Evolutionary conservation across 2,329 filamentous ascomycete genomes (phyloP), one percentile per base, ranked within the genome.

Genomic region (Penicillium sp.): DNA sequence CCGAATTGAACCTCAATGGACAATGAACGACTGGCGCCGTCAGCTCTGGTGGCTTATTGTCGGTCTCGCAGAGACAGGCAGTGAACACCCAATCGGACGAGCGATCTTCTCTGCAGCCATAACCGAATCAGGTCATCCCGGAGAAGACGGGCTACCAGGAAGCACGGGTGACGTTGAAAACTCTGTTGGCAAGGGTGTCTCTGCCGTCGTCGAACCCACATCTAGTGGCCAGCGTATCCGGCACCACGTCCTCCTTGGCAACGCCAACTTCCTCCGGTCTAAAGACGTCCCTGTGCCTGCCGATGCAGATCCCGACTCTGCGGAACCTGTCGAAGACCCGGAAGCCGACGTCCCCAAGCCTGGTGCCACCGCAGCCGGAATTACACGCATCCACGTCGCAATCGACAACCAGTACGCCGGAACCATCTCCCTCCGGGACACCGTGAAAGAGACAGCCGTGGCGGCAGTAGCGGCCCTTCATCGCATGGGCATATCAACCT

Each of bases 11-110:
- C 77, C 85, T 8, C 75, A 81, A 2, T 97, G 93, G 93, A 81
- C 84, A 43, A 82, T 82, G 25, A 87, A 82, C 56, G 84, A 89
- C 33, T 85, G 84, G 81, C 85, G 86, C 56, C 86, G 84, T 59
- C 82, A 86, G 35, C 81, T 96, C 4, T 99, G 93, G 93, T 99
- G 94, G 94, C 86, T 90, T n/a, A 83, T 97, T 60, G 86, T 99
- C 56, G 94, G 93, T 45, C 86, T 97, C n/a, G 89, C 93, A 0
- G 94, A 99, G 78, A 92, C 92, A 84, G 90, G 91, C 63, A 96
- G 91, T 69, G 94, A 99, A 75, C 94, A 99, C 71, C 94, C 94
- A 0, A 90, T 97, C 56, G 94, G 93, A n/a, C 91, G 87, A 68
- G 93, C 94, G 15, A 90, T 97, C 51, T 80, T 96, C 6, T 76